These are phyloP conservation scores for Periconia sp. DNA, from an alignment of 2,329 filamentous ascomycete genomes.

Conservation along the genomic window DNA sequence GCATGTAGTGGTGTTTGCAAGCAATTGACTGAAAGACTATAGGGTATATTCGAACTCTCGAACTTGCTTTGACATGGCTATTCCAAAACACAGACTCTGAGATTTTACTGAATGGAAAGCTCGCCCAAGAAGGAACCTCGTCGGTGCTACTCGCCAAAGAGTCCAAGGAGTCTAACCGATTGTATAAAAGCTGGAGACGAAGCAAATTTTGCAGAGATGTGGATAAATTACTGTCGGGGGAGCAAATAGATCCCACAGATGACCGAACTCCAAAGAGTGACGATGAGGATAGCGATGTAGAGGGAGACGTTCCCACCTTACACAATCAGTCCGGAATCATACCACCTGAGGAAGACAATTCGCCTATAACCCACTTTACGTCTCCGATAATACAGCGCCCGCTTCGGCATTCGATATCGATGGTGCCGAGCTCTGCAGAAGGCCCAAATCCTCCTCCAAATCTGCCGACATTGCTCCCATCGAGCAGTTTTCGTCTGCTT, in stretches of 20 bases:
- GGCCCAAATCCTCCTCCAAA: constrained; percentile 12
- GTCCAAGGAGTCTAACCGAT: constrained; percentile 58
- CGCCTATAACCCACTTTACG: constrained; percentile 3
- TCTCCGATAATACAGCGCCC: constrained; percentile 4
- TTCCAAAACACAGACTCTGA: constrained; percentile 68
- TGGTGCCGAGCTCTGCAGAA: not conserved
- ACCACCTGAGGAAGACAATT: constrained; percentile 7
- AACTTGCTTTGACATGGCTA: constrained; percentile 70
- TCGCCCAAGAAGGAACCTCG: constrained; percentile 57
- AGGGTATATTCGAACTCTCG: constrained; percentile 76
- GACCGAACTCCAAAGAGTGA: constrained; percentile 28
- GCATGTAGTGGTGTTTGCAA: not conserved
- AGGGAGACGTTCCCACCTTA: constrained; percentile 12
- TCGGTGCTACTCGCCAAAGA: constrained; percentile 61
- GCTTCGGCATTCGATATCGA: not conserved
- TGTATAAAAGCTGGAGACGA: constrained; percentile 68
- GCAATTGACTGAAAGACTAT: not conserved
- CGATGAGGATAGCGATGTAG: constrained; percentile 34
- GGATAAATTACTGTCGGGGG: constrained; percentile 64
- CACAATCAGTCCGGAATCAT: constrained; percentile 11
- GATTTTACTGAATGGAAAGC: constrained; percentile 60
- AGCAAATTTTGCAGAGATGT: constrained; percentile 68
- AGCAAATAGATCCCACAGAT: constrained; percentile 20
- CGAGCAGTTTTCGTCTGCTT: constrained; percentile 65
- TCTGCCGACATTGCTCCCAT: constrained; percentile 49